Base-by-base conservation (phyloP, 2,329 filamentous ascomycete species). In the Claviceps quebecensis region DNA sequence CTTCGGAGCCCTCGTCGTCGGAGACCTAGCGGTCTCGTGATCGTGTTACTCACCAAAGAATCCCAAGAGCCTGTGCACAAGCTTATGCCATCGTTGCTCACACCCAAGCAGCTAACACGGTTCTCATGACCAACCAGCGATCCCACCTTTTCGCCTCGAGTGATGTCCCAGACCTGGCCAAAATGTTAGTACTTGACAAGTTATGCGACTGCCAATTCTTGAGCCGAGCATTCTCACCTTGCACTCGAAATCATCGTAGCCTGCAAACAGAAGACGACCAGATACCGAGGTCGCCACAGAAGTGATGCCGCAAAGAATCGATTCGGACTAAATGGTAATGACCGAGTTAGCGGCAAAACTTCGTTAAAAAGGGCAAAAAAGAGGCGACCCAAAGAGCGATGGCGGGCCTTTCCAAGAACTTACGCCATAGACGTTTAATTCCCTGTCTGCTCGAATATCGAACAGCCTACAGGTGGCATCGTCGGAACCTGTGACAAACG, bases 31-130 rank as follows among this genome's bases (percentile, higher is more conserved):
- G 26, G 11, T 22, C 13, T 22, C 17, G 40, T 36, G 17, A 3
- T 7, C 37, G 16, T 22, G 23, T 17, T 52, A 78, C 88, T 74
- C 80, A 97, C 93, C 77, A 95, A 79, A 63, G 93, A 96, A 74
- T 98, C 93, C 93, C 93, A 98, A 60, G 93, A 98, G 69, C 93
- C 93, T 65, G 93, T 98, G 80, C 93, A 97, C 74, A 98, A 77
- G 75, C 91, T 97, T 74, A 97, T 95, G 56, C 91, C 93, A 66
- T 98, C 93, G 69, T 97, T 97, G 77, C 91, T 97, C 61, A 98
- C 93, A 59, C 93, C 93, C 66, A 98, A 75, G 72, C 93, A 98
- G 80, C 91, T 97, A 67, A 98, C 93, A 60, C 93, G 86, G 76
- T 98, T 98, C 72, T 97, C 91, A 70, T 98, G 93, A 62, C 93